phyloP scores from a whole-genome alignment of 1,284 basidiomycete species.

The Tylopilus sp. region DNA sequence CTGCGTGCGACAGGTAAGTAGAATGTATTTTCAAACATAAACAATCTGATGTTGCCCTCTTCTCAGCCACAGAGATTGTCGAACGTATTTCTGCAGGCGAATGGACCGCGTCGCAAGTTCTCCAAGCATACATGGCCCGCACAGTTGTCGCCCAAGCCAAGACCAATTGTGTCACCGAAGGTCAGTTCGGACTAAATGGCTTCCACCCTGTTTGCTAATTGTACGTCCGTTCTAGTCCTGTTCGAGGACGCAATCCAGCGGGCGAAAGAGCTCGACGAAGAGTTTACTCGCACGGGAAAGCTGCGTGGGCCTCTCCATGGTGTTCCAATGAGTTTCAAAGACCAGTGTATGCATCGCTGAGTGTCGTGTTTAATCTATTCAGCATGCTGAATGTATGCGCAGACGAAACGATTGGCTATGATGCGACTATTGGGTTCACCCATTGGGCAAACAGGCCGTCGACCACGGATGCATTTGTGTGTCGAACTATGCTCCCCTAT shows the following conservation, averaged over 20 bases:
- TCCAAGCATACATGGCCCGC: conserved; percentile 80
- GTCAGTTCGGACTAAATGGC: conserved; percentile 44
- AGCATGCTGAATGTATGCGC: conserved; percentile 19
- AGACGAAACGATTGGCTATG: conserved; percentile 73
- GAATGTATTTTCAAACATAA: background rate
- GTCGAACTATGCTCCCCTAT: conserved; percentile 32
- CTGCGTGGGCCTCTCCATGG: conserved; percentile 83
- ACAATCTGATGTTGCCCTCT: background rate
- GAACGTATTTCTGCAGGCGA: conserved; percentile 62
- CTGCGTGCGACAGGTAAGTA: conserved; percentile 42
- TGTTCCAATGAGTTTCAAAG: conserved; percentile 84
- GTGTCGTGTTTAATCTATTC: background rate
- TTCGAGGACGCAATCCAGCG: conserved; percentile 73
- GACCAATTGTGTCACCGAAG: conserved; percentile 86
- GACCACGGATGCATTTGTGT: conserved; percentile 66
- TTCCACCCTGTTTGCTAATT: background rate
- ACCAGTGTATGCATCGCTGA: conserved; percentile 63
- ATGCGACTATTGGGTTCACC: conserved; percentile 82
- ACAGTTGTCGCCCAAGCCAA: conserved; percentile 71
- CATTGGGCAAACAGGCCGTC: conserved; percentile 72
- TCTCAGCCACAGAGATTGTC: conserved; percentile 73
- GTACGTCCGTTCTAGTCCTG: conserved; percentile 60
- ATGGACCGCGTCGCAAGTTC: conserved; percentile 81
- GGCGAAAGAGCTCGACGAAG: conserved; percentile 72
- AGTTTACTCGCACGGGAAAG: conserved; percentile 69